Percentiles rank a stretch among this genome's conserved stretches.
Conservation (phyloP, 2,329 filamentous ascomycete species). For the Herpotrichia juniperi region DNA sequence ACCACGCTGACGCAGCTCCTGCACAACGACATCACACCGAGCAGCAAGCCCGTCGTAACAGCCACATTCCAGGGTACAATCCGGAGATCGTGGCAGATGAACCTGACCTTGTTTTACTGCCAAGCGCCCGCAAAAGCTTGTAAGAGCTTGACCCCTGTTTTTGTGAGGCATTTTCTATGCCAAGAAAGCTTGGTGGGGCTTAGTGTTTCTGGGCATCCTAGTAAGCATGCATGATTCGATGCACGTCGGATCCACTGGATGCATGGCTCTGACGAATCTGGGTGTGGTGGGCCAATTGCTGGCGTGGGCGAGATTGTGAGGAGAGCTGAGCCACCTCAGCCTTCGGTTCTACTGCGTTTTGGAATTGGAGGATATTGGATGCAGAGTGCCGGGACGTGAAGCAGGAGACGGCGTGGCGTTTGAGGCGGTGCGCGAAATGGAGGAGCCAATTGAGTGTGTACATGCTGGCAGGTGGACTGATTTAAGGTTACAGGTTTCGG, state of each 20-base stretch:
- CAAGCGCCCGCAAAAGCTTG: constrained; percentile 32
- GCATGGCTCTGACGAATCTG: constrained; percentile 4
- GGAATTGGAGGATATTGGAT: constrained; percentile 2
- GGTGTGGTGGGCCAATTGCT: background rate
- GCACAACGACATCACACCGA: constrained; percentile 20
- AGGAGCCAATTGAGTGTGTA: constrained; percentile 19
- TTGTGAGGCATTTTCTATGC: constrained; percentile 30
- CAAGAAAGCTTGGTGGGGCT: constrained; percentile 33
- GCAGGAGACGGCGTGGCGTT: constrained; percentile 4
- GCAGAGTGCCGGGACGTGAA: background rate
- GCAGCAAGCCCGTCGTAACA: background rate
- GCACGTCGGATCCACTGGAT: constrained; percentile 12
- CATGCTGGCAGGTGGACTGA: constrained; percentile 9
- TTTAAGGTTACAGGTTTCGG: constrained; percentile 13
- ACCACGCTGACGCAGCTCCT: constrained; percentile 19
- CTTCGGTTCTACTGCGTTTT: constrained; percentile 4
- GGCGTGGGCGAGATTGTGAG: background rate
- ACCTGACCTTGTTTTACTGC: constrained; percentile 20
- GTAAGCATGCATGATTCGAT: background rate
- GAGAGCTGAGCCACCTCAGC: background rate
- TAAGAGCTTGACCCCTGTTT: constrained; percentile 30
- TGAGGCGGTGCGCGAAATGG: constrained; percentile 19
- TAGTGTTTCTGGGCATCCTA: constrained; percentile 13
- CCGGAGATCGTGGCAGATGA: background rate
- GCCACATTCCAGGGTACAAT: background rate